Conservation (phyloP, 169 alveolate species). For the Amoebophrya sp. region DNA sequence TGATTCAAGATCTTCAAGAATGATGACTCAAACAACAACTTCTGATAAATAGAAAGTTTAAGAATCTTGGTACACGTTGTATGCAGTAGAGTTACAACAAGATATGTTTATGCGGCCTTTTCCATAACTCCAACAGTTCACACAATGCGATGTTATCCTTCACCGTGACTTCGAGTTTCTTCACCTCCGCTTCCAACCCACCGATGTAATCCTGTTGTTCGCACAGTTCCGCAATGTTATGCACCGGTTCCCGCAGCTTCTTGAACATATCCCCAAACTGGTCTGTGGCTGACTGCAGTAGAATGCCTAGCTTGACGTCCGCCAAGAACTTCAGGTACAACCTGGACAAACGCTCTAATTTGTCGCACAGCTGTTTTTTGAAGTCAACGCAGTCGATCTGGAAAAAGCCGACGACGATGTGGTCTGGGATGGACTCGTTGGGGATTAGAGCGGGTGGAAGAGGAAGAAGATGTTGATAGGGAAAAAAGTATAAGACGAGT, state of each 20-base stretch:
- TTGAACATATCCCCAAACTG: not conserved
- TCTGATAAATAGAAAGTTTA: too few relatives aligned
- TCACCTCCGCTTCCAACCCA: not conserved
- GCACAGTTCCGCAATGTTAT: not conserved
- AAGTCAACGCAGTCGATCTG: not conserved
- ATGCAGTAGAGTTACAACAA: too few relatives aligned
- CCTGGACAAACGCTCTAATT: not conserved
- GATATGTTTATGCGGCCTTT: too few relatives aligned
- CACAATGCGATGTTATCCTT: not conserved
- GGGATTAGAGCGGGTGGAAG: too few relatives aligned
- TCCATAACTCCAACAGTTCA: not conserved
- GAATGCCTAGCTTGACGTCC: not conserved
- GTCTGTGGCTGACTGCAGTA: not conserved
- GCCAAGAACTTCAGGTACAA: not conserved
- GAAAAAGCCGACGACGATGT: not conserved
- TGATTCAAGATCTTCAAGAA: too few relatives aligned
- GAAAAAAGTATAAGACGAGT: too few relatives aligned
- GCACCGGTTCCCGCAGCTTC: not conserved
- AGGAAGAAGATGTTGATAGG: too few relatives aligned
- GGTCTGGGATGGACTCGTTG: not conserved
- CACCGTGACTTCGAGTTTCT: not conserved
- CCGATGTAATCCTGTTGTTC: not conserved
- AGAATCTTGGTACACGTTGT: too few relatives aligned
- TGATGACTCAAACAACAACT: too few relatives aligned
- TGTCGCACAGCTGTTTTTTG: not conserved